A percentile compares a stretch with the other conserved stretches of the same genome.
Conservation (phyloP, 768 basidiomycete genomes). For the Megacollybia marginata region DNA sequence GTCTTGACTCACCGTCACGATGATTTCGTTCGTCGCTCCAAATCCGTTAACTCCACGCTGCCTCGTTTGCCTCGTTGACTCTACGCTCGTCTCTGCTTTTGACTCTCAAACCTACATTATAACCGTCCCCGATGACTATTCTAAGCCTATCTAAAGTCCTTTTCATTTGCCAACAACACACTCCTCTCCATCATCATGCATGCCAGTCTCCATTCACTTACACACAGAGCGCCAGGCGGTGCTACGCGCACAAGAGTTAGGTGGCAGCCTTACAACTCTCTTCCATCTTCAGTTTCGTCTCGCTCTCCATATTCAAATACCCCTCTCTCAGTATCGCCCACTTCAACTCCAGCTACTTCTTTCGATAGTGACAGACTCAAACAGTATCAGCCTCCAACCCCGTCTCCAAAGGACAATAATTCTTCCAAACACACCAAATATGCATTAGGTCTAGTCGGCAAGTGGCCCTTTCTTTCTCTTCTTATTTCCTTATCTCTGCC, state of each 20-base stretch:
- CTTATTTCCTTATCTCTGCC: constrained; percentile 3
- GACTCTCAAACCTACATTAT: constrained; percentile 11
- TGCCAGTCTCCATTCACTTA: constrained; percentile 33
- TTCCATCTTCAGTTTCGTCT: constrained; percentile 29
- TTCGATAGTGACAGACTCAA: constrained; percentile 27
- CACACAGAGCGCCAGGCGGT: constrained; percentile 63
- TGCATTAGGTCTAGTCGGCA: constrained; percentile 65
- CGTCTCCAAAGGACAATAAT: not conserved
- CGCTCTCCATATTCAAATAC: constrained; percentile 51
- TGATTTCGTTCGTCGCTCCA: constrained; percentile 24
- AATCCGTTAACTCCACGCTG: constrained; percentile 17
- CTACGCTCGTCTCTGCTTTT: constrained; percentile 6
- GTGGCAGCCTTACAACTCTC: constrained; percentile 72
- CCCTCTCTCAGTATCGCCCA: constrained; percentile 46
- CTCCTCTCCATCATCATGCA: constrained; percentile 5
- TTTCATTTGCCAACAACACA: constrained; percentile 20
- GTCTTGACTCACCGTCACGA: constrained; percentile 23
- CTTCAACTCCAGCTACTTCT: constrained; percentile 23
- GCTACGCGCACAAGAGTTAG: constrained; percentile 62
- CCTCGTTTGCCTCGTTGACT: constrained; percentile 11
- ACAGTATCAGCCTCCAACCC: constrained; percentile 21
- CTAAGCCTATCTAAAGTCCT: constrained; percentile 28
- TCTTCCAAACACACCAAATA: constrained; percentile 48
- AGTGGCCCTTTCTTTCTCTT: constrained; percentile 20
- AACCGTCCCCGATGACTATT: constrained; percentile 24